Base-by-base conservation (phyloP, 768 basidiomycete genomes). In the Pulveroboletus sp. region DNA sequence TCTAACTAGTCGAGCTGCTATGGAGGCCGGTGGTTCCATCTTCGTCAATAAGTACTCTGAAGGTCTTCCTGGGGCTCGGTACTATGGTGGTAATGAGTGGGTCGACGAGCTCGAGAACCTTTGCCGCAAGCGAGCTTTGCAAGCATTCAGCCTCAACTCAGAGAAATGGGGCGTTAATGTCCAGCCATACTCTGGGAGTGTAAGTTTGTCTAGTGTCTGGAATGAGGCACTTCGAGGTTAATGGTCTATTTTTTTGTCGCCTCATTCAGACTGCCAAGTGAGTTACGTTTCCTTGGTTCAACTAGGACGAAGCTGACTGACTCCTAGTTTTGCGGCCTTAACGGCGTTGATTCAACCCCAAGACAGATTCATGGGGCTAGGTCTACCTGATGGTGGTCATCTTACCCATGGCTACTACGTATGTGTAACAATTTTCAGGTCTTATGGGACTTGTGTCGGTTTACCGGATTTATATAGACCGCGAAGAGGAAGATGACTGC, bases 401-500 rank as follows among this genome's bases (percentile, higher is more conserved):
- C 81, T 96, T 59, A 97, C 93, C 31, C 95, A 97, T 67, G 95
- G 95, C 28, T 95, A 95, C 77, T 99, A 94, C 72, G 88, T 89
- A 63, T 59, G 83, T 75, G 24, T 15, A 26, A 14, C 27, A 6
- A 36, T 26, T 6, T 28, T 26, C n/a, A 21, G 26, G 21, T 21
- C 3, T 21, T 21, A 3, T 21, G 21, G 21, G 21, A 21, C 21
- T 21, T 3, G 21, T 3, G 21, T 21, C 21, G 21, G 21, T 3
- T 21, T 21, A 26, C 38, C 17, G 43, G 36, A 57, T 18, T 52
- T 38, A 31, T 40, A 15, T 60, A 91, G 89, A 95, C 93, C 49
- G 91, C 93, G 52, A 98, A 98, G 77, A 96, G 97, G 79, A 98
- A 99, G 74, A 98, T 99, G 85, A 97, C 96, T 31, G 92, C 96